A percentile compares a stretch with the other conserved stretches of the same genome.
Evolutionary conservation across 306 rosid genomes (phyloP).

Genomic region (Spatholobus suberectus): DNA sequence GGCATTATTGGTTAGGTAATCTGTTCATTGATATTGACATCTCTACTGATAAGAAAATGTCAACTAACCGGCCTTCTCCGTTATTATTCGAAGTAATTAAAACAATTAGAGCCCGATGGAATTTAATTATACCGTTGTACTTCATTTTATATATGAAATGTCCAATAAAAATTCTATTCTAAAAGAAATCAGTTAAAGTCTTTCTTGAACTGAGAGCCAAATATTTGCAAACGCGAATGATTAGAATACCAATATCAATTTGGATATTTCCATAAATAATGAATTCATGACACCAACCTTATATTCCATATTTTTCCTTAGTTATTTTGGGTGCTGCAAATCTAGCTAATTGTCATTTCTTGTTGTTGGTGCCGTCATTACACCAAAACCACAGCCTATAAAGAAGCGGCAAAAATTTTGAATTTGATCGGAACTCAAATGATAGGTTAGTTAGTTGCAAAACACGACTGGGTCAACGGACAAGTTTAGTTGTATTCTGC

Average conservation of each 20-base stretch:
- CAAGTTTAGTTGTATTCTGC: neutral
- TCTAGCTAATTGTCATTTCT: conserved; percentile 26
- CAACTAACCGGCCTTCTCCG: conserved; percentile 16
- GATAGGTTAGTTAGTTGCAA: neutral
- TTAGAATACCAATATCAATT: neutral
- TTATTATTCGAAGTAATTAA: neutral
- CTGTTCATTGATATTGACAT: conserved; percentile 13
- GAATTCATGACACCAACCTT: neutral
- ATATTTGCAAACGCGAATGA: conserved; percentile 17
- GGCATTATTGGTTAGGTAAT: conserved; percentile 32
- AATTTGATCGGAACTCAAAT: neutral
- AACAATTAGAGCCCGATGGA: neutral
- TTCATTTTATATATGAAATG: conserved; percentile 7
- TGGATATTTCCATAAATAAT: neutral
- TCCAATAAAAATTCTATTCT: neutral
- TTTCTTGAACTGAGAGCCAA: neutral
- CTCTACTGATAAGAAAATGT: neutral
- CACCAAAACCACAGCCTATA: neutral
- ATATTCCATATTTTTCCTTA: neutral
- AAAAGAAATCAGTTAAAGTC: neutral
- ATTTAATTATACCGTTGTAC: neutral
- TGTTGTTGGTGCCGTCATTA: neutral
- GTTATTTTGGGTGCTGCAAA: neutral
- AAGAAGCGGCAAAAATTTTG: too few relatives aligned
- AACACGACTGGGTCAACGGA: neutral